Evolutionary conservation across 2,329 filamentous ascomycete genomes (phyloP), one percentile per base, ranked within the genome.

Genomic region (Sporothrix globosa): DNA sequence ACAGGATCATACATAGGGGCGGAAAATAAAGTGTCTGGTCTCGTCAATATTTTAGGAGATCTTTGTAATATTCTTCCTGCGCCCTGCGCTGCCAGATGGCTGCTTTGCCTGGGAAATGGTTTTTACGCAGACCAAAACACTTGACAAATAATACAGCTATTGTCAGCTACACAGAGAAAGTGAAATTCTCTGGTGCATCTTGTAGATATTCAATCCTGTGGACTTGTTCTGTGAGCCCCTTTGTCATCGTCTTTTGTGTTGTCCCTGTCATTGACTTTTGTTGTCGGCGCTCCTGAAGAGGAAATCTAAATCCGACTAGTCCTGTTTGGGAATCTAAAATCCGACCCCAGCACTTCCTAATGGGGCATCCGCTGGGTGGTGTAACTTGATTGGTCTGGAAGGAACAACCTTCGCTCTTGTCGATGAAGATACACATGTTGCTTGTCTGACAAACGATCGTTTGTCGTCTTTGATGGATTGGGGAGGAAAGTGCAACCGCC

Each of bases 361-460:
- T 71, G 67, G 70, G 60, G 70, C 19, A 71, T 39, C 14, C 4
- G 4, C 5, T 19, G 4, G 27, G 48, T 44, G 34, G 70, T 71
- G 70, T 71, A 52, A 71, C 67, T 50, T 71, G 70, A 71, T 71
- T 71, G 70, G 70, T 44, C 21, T 10, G 50, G 58, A 27, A 41
- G 19, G 50, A 21, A 48, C 67, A 10, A 53, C 63, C 39, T 39
- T 17, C 39, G 6, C 21, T 24, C 14, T 17, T 19, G 27, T 9
- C 17, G 27, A 10, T 4, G 7, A 48, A 34, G 9, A 48, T 13
- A 27, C 44, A 48, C 21, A 44, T 11, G 44, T 7, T 13, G 50
- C 44, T 48, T 34, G 56, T 41, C 24, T 60, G 61, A 65, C 61
- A 65, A 50, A 65, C 61, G 41, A 17, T 4, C 24, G 46, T 34